Base-by-base conservation (phyloP, 306 rosid species). In the Corylus heterophylla region DNA sequence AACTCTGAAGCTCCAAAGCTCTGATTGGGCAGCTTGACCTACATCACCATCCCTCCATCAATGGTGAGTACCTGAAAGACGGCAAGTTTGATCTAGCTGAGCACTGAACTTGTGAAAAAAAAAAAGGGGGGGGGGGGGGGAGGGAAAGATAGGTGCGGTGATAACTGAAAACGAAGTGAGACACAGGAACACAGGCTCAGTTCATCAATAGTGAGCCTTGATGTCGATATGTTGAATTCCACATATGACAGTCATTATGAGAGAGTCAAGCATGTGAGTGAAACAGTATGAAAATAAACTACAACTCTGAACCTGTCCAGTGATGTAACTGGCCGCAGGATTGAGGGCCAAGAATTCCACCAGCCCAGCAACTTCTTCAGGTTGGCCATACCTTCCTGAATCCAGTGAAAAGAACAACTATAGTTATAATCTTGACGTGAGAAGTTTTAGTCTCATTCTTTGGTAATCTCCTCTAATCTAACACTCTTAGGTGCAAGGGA, bases 1-100 rank as follows among this genome's bases (percentile, higher is more conserved):
- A 79, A 62, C 12, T 20, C 44, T 3, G 54, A 71, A 71, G 35
- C 6, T 76, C 54, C 14, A 71, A 59, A 39, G 77, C 76, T 81
- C 75, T 29, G 44, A 47, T 77, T 69, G 37, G 66, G 71, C 52
- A 12, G 50, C 69, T 42, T 13, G 52, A 73, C 75, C 85, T 89
- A 94, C 97, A 91, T 92, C 76, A 89, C 97, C 94, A 94, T 91
- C 39, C 98, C 98, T 80, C 98, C 98, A 82, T 94, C 97, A 76
- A 94, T 92, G 81, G 95, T 91, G 35, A 91, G 74, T 39, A 94
- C 98, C 98, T 95, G 86, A 78, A 80, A 74, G 59, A 79, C n/a
- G 37, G 58, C 48, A 73, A 81, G 45, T 66, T 47, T 31, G 69
- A 71, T 71, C 44, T 20, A 55, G 54, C 47, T 86, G 54, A 71